phyloP scores from a whole-genome alignment of 1,139 yeast species.

The Blastobotrys niveus region DNA sequence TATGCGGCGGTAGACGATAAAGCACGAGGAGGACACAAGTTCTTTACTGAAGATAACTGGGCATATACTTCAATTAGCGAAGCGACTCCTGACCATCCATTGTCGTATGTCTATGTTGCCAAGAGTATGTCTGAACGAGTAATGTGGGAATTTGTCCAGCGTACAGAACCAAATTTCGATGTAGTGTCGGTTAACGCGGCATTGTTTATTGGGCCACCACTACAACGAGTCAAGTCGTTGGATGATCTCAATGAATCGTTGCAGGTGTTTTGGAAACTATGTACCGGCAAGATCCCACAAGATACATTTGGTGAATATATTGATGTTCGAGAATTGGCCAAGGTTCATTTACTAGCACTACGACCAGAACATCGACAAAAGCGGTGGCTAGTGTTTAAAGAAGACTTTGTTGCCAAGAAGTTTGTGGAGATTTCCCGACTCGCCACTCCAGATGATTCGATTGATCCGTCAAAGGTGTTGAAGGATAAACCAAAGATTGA shows the following conservation, averaged over 20 bases:
- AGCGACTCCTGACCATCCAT: neutral
- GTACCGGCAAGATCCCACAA: slow-evolving; percentile 7
- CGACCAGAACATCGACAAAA: slow-evolving; percentile 1
- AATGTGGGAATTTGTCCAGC: slow-evolving; percentile 15
- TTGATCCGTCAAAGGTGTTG: slow-evolving; percentile 1
- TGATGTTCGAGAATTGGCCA: slow-evolving; percentile 11
- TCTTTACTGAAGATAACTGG: slow-evolving; percentile 9
- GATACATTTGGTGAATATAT: neutral
- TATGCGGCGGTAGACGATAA: slow-evolving; percentile 3
- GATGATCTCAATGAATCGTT: slow-evolving; percentile 29
- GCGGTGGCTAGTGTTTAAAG: slow-evolving; percentile 5
- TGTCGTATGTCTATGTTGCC: slow-evolving; percentile 13
- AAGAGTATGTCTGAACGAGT: slow-evolving; percentile 15
- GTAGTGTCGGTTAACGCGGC: slow-evolving; percentile 44
- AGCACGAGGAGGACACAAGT: slow-evolving; percentile 2
- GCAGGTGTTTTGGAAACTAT: slow-evolving; percentile 17
- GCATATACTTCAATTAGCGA: neutral
- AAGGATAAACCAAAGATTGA: slow-evolving; percentile 7
- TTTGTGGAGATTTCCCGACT: slow-evolving; percentile 9
- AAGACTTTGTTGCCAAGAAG: slow-evolving; percentile 4
- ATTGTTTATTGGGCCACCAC: slow-evolving; percentile 45
- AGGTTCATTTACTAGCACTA: slow-evolving; percentile 3
- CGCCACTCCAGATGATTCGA: slow-evolving; percentile 5
- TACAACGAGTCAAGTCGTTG: slow-evolving; percentile 23
- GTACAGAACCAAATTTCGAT: slow-evolving; percentile 36